Evolutionary conservation across 1,139 yeast species (phyloP).

Genomic region (Magnusiomyces sp.): DNA sequence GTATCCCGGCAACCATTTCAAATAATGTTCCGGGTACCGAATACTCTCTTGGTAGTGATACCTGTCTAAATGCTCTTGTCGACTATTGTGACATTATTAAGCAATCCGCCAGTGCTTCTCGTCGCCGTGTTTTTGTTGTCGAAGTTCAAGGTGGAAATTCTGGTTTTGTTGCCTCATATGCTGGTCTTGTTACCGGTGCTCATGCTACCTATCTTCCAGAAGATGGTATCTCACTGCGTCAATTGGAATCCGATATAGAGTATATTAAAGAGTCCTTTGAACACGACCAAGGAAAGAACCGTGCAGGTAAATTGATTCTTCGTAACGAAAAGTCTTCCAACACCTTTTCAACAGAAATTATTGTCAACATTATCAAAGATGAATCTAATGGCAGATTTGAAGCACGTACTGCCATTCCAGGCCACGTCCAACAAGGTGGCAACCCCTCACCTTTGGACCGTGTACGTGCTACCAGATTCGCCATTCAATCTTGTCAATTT

Average conservation of each 20-base stretch:
- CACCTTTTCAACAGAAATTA: constrained; percentile 70
- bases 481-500: constrained; percentile 79
- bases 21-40: constrained; percentile 97
- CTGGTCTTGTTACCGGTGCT: constrained; percentile 89
- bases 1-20: constrained; percentile 93
- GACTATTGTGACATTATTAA: constrained; percentile 91
- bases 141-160: constrained; percentile 97
- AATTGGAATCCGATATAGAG: constrained; percentile 68
- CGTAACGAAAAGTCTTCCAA: constrained; percentile 81
- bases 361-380: constrained; percentile 74
- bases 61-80: constrained; percentile 85
- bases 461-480: constrained; percentile 83
- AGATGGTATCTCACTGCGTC: constrained; percentile 62
- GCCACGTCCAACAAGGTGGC: constrained; percentile 98
- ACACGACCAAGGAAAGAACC: constrained; percentile 68
- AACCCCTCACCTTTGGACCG: constrained; percentile 93
- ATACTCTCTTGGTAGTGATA: constrained; percentile 87
- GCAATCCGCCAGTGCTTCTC: constrained; percentile 89
- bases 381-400: constrained; percentile 74
- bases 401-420: constrained; percentile 93
- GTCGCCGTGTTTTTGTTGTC: constrained; percentile 91
- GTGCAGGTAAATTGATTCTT: constrained; percentile 78
- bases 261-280: constrained; percentile 61
- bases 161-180: constrained; percentile 83
- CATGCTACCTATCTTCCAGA: constrained; percentile 92